Conservation (phyloP, 78 protist genomes). For the Polysphondylium violaceum region DNA sequence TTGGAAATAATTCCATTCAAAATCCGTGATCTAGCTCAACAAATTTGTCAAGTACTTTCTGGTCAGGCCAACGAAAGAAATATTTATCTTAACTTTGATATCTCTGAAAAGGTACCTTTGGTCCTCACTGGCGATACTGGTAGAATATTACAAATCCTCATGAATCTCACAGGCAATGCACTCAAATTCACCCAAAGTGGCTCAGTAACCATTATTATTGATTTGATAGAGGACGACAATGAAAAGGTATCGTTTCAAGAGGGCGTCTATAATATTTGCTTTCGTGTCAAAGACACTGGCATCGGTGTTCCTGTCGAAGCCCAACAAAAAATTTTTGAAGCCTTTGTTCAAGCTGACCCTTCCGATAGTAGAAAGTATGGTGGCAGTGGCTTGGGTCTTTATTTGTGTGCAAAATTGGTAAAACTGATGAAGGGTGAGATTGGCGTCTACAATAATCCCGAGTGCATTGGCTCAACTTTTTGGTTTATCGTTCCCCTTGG, state of each 20-base stretch:
- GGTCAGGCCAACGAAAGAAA: constrained; percentile 62
- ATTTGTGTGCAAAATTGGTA: constrained; percentile 61
- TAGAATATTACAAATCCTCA: constrained; percentile 79
- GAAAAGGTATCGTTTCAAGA: constrained; percentile 11
- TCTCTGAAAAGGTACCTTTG: constrained; percentile 25
- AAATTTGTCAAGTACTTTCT: constrained; percentile 67
- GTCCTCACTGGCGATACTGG: constrained; percentile 68
- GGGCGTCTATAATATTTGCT: constrained; percentile 60
- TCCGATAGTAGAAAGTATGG: constrained; percentile 79
- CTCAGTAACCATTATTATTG: constrained; percentile 55
- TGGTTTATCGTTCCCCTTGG: constrained; percentile 62
- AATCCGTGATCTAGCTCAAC: constrained; percentile 50
- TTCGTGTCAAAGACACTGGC: constrained; percentile 80
- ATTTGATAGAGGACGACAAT: constrained; percentile 56
- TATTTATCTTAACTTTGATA: constrained; percentile 30
- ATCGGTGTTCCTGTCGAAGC: constrained; percentile 80
- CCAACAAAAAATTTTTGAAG: constrained; percentile 80
- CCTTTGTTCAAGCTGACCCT: constrained; percentile 87
- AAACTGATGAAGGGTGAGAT: constrained; percentile 77
- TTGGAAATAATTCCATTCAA: constrained; percentile 59
- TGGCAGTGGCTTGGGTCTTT: constrained; percentile 74
- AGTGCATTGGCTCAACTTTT: constrained; percentile 59
- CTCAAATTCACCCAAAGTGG: constrained; percentile 81
- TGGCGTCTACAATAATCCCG: constrained; percentile 57
- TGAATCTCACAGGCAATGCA: constrained; percentile 86